phyloP scores from a whole-genome alignment of 257 asterid species.

The Coffea canephora region DNA sequence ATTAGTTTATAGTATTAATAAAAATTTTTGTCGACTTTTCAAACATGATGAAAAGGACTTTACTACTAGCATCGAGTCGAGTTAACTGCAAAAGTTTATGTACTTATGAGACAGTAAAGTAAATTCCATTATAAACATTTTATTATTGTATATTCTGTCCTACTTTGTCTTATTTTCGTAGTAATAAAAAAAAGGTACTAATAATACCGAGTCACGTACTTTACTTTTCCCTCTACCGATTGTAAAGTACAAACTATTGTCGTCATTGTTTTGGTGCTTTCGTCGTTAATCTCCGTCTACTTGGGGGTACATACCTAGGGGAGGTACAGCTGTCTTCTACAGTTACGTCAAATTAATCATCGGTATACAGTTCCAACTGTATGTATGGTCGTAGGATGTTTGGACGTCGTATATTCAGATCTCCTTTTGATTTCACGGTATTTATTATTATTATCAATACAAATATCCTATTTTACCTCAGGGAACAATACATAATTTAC shows the following conservation, averaged over 20 bases:
- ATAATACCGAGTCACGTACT: not conserved
- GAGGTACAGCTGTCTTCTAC: conserved; percentile 9
- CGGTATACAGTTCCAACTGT: not conserved
- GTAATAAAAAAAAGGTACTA: not conserved
- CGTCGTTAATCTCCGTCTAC: not conserved
- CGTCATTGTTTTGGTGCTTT: not conserved
- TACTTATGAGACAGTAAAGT: not conserved
- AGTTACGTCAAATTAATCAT: not conserved
- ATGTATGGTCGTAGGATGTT: not conserved
- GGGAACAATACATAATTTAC: not conserved
- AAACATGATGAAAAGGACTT: conserved; percentile 22
- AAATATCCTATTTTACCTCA: not conserved
- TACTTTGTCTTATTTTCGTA: not conserved
- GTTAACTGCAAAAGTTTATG: not conserved
- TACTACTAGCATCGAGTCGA: conserved; percentile 4
- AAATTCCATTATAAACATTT: not conserved
- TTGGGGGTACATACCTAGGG: not conserved
- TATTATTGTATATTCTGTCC: not conserved
- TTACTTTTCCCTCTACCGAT: not conserved
- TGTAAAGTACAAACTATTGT: conserved; percentile 1
- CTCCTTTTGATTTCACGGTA: not conserved
- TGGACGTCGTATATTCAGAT: not conserved
- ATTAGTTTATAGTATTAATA: not conserved
- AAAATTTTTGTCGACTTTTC: conserved; percentile 23
- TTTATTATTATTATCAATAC: not conserved